Percentiles rank a stretch among this genome's conserved stretches.
Evolutionary conservation across 148 eudicot genomes (phyloP).

Genomic region (Hydrangea macrophylla): DNA sequence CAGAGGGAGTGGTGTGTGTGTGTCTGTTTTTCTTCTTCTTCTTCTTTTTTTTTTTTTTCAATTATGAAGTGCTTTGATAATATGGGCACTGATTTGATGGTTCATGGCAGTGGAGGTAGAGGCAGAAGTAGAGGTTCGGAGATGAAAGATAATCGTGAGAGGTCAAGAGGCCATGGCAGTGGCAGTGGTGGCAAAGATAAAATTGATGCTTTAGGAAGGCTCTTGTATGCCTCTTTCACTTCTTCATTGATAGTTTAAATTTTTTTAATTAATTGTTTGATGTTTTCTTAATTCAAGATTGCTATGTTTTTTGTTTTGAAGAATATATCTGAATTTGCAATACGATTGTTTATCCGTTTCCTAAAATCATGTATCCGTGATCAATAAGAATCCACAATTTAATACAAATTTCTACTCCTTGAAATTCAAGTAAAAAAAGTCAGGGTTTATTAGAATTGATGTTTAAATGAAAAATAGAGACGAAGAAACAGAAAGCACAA

Average conservation of each 20-base stretch:
- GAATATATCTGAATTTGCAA: not conserved
- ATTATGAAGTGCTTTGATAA: not conserved
- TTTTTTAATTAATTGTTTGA: not conserved
- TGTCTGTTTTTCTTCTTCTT: not conserved
- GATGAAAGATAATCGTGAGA: slow-evolving; percentile 34
- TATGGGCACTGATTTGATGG: not conserved
- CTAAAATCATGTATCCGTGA: not conserved
- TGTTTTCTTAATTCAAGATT: not conserved
- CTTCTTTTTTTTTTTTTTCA: not conserved
- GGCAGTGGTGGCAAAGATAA: slow-evolving; percentile 46
- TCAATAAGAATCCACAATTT: not conserved
- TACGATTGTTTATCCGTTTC: not conserved
- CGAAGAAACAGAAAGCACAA: not conserved
- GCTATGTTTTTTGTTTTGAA: not conserved
- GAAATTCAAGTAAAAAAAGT: not conserved
- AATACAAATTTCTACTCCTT: not conserved
- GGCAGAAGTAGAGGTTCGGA: slow-evolving; percentile 56
- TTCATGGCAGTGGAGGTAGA: slow-evolving; percentile 39
- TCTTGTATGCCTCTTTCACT: slow-evolving; percentile 45
- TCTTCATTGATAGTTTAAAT: not conserved
- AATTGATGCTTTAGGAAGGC: slow-evolving; percentile 83
- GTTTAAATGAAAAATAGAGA: not conserved
- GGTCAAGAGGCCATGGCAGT: slow-evolving; percentile 53
- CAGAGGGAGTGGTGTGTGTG: not conserved
- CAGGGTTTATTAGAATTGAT: not conserved